Evolutionary conservation across 305 asterid genomes (phyloP).

Genomic region (Rubia balearica): DNA sequence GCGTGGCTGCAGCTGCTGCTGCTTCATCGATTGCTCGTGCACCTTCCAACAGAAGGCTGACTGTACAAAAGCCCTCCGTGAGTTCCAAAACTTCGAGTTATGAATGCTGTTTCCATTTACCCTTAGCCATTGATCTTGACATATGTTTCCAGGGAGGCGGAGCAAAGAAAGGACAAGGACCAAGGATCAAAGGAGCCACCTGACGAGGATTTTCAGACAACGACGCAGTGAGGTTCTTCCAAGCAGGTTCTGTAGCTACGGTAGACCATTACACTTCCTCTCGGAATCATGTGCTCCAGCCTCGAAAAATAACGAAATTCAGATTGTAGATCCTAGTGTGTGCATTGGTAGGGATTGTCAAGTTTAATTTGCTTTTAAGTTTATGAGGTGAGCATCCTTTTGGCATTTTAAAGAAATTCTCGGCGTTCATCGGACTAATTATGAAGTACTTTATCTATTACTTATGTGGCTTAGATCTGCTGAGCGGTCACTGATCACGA

Average conservation of each 20-base stretch:
- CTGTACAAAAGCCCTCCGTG: slow-evolving; percentile 53
- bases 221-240: background rate
- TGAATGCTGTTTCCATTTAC: background rate
- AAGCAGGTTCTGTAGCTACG: background rate
- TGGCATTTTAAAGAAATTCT: background rate
- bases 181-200: background rate
- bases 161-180: background rate
- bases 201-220: background rate
- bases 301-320: background rate
- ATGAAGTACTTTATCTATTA: background rate
- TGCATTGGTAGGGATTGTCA: background rate
- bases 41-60: slow-evolving; percentile 52
- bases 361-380: too few relatives aligned
- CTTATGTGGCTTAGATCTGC: background rate
- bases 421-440: background rate
- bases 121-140: background rate
- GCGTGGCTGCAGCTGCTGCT: slow-evolving; percentile 93
- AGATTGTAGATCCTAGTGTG: background rate
- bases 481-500: background rate
- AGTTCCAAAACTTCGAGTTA: slow-evolving; percentile 19
- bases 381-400: too few relatives aligned
- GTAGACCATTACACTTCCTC: background rate
- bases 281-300: background rate
- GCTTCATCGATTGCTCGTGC: slow-evolving; percentile 95
- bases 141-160: background rate